Base-by-base conservation (phyloP, 139 green algal species). In the Dunaliella sp. region DNA sequence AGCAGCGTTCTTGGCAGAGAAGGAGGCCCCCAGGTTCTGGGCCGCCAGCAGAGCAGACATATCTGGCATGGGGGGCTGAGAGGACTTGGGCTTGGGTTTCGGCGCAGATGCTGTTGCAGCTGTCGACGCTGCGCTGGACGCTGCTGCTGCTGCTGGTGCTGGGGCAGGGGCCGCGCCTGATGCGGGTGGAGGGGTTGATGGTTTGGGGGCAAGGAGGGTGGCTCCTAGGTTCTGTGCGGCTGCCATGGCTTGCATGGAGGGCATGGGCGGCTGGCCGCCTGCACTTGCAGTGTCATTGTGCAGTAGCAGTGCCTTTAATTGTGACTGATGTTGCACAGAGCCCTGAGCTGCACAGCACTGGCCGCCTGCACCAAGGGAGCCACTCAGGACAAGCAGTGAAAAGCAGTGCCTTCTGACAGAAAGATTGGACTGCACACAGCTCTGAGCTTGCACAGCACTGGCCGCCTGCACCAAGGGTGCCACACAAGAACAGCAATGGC, bases 221-320 rank as follows among this genome's bases (percentile, higher is more conserved):
- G 76, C 33, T 30, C 76, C 34, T 31, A 81, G 76, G 48, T 16
- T 81, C 31, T 81, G 76, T 1, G 86, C 86, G 0, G 86, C 80
- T 0, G 34, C 38, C 80, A 86, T 83, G 30, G 86, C 57, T 32
- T 89, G 81, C 7, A 59, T 75, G 16, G 82, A 86, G 30, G 86
- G 86, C 76, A 89, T 83, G 0, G 86, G 86, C 1, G 86, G 86
- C 77, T 85, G 73, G 0, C 76, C 65, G 1, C 74, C 74, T 34
- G n/a, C n/a, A n/a, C n/a, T n/a, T n/a, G n/a, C n/a, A n/a, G n/a
- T n/a, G n/a, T n/a, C n/a, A n/a, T n/a, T n/a, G n/a, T n/a, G n/a
- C n/a, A n/a, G n/a, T n/a, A n/a, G n/a, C n/a, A n/a, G n/a, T n/a
- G n/a, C n/a, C n/a, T n/a, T n/a, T n/a, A n/a, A n/a, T n/a, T n/a